Conservation (phyloP, 495 filamentous ascomycete species). For the Lindgomyces ingoldianus region DNA sequence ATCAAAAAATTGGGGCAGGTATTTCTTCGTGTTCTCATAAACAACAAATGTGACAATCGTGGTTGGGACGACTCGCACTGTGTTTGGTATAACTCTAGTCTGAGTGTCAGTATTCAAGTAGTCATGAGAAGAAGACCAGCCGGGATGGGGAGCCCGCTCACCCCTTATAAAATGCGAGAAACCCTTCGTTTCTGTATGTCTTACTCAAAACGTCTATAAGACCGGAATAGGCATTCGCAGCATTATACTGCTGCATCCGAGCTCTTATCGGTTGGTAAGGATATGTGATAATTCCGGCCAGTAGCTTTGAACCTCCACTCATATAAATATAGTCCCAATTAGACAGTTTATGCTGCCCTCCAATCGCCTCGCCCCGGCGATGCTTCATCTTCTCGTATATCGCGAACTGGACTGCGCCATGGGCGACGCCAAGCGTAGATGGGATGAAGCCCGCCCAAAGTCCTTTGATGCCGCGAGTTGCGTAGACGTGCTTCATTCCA, state of each 20-base stretch:
- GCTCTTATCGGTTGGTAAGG: slow-evolving; percentile 90
- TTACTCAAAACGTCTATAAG: slow-evolving; percentile 68
- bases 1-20: slow-evolving; percentile 51
- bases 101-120: background rate
- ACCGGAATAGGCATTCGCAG: slow-evolving; percentile 66
- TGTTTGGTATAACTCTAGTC: slow-evolving; percentile 72
- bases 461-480: slow-evolving; percentile 69
- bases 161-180: slow-evolving; percentile 88
- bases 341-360: slow-evolving; percentile 52
- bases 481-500: slow-evolving; percentile 65
- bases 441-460: slow-evolving; percentile 85
- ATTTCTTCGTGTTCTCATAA: slow-evolving; percentile 87
- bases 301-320: slow-evolving; percentile 79
- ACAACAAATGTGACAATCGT: slow-evolving; percentile 98
- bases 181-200: slow-evolving; percentile 77
- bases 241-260: slow-evolving; percentile 84
- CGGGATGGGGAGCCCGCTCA: slow-evolving; percentile 20
- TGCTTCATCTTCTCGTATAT: slow-evolving; percentile 88
- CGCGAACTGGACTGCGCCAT: slow-evolving; percentile 94
- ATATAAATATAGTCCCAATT: slow-evolving; percentile 77
- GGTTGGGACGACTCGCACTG: slow-evolving; percentile 84
- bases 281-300: slow-evolving; percentile 85
- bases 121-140: slow-evolving; percentile 21
- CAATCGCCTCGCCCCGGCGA: slow-evolving; percentile 48
- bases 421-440: slow-evolving; percentile 84